A percentile compares a stretch with the other conserved stretches of the same genome.
These are phyloP conservation scores for Aphanomyces euteiches DNA, from an alignment of 352 stramenopile genomes.

Conservation along the genomic window DNA sequence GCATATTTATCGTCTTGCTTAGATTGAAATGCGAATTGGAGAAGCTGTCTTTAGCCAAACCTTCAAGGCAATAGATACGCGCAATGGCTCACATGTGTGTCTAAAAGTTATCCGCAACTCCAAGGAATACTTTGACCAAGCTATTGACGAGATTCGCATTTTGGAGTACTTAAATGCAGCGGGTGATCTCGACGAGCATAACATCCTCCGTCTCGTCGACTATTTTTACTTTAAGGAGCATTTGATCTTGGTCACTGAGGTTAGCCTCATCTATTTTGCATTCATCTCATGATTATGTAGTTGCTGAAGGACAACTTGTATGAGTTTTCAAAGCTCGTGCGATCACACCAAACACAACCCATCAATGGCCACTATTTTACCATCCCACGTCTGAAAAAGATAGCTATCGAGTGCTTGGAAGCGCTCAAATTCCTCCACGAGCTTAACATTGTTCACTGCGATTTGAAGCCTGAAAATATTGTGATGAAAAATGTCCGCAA, in stretches of 20 bases:
- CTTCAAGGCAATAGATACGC: conserved; percentile 69
- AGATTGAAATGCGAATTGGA: conserved; percentile 69
- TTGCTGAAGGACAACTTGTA: conserved; percentile 97
- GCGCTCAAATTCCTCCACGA: conserved; percentile 80
- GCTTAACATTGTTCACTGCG: conserved; percentile 90
- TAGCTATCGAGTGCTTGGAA: conserved; percentile 72
- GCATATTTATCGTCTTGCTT: neutral
- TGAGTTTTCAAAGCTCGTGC: conserved; percentile 91
- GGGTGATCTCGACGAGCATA: conserved; percentile 86
- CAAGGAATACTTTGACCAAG: conserved; percentile 99
- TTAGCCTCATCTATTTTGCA: conserved; percentile 35
- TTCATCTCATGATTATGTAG: conserved; percentile 39
- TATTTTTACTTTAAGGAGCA: conserved; percentile 94
- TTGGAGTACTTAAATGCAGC: conserved; percentile 62
- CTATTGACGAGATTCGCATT: conserved; percentile 74
- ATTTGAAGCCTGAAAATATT: conserved; percentile 94
- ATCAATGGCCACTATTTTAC: conserved; percentile 91
- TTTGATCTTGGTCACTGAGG: conserved; percentile 93
- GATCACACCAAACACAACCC: neutral
- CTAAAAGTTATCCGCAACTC: conserved; percentile 99
- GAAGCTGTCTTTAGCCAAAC: conserved; percentile 81
- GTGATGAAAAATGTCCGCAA: conserved; percentile 40
- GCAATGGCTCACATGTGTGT: conserved; percentile 83
- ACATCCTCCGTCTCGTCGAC: conserved; percentile 87
- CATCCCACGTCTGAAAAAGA: conserved; percentile 86